Base-by-base conservation (phyloP, 805 yeast genomes). In the Metschnikowia continentalis region DNA sequence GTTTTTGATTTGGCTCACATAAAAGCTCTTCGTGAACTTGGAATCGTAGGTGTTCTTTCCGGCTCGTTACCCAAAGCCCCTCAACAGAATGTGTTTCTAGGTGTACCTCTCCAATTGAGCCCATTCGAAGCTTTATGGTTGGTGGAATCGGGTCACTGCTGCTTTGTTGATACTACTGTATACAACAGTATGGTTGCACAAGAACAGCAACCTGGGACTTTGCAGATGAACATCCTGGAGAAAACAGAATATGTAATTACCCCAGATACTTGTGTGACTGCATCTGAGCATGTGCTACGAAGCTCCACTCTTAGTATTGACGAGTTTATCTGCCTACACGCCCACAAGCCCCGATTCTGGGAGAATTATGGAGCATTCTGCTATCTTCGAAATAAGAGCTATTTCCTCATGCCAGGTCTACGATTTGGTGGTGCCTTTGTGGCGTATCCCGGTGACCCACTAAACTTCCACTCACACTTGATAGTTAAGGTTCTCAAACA, bases 401-500 rank as follows among this genome's bases (percentile, higher is more conserved):
- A 75, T 64, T 80, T 71, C 51, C 57, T 88, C 15, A 76, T 90
- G 32, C 97, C 98, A 0, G 99, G 99, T 0, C 71, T 90, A 32
- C 77, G 96, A 51, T 92, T 91, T 66, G 99, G 99, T 2, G 95
- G 96, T 5, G 82, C 82, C 49, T 90, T 82, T 61, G 80, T 94
- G 51, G 90, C 91, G 1, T 92, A 92, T 57, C 98, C 97, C 0
- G 98, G 97, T 1, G 99, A 92, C 64, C 96, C 98, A 6, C 71
- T 92, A 48, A 68, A 94, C 43, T 94, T 82, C 61, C 99, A 92
- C 68, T 87, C 97, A 2, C 97, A 92, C 66, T 74, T 83, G 55
- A 84, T 88, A 5, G 86, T 88, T 2, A 79, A 80, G 44, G 54
- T 50, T 19, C 39, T 54, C 23, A 74, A 83, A 0, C 69, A 66